These are phyloP conservation scores for Eucalyptus coolabah DNA, from an alignment of 345 rosid species.

Conservation along the genomic window DNA sequence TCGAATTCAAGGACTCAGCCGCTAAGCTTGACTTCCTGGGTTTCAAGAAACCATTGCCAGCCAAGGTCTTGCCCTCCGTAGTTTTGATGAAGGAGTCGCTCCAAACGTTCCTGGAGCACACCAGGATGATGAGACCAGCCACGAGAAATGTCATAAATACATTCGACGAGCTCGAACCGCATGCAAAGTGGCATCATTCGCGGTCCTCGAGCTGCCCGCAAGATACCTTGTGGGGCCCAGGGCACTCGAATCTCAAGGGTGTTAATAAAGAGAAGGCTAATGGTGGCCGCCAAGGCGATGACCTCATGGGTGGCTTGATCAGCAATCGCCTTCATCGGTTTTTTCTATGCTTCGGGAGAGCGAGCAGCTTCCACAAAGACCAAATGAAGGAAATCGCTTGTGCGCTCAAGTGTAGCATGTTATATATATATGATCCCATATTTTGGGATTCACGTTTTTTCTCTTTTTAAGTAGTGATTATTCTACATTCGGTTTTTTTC, in stretches of 20 bases:
- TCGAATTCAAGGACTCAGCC: neutral
- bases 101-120: neutral
- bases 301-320: slow-evolving; percentile 28
- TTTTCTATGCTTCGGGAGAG: slow-evolving; percentile 52
- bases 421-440: too few species aligned
- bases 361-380: slow-evolving; percentile 22
- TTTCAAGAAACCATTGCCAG: slow-evolving; percentile 13
- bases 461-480: too few species aligned
- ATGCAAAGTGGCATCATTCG: neutral
- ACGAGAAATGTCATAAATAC: slow-evolving; percentile 32
- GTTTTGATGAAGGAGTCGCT: neutral
- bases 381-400: slow-evolving; percentile 30
- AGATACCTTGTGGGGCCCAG: too few species aligned
- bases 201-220: too few species aligned
- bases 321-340: slow-evolving; percentile 33
- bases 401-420: slow-evolving; percentile 10
- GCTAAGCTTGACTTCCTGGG: slow-evolving; percentile 6
- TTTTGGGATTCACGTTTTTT: too few species aligned
- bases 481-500: too few species aligned
- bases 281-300: neutral
- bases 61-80: slow-evolving; percentile 12
- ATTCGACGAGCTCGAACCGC: slow-evolving; percentile 18
- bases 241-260: too few species aligned
- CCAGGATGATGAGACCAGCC: neutral
- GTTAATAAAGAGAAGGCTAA: too few species aligned